phyloP scores from a whole-genome alignment of 2,329 filamentous ascomycete genomes.

The Thelonectria olida region DNA sequence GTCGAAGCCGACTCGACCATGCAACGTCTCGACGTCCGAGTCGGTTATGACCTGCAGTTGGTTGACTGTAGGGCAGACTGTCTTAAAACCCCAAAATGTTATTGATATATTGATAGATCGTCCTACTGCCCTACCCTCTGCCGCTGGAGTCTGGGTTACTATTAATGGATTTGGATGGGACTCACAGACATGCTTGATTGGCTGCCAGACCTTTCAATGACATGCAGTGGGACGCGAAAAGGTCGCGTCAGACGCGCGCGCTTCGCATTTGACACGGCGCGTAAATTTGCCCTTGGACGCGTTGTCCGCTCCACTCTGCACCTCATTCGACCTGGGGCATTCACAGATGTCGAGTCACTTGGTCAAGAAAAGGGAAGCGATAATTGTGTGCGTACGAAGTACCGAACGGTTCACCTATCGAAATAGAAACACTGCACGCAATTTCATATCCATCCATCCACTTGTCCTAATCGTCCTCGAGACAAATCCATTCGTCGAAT shows the following conservation, averaged over 20 bases:
- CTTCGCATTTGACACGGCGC: conserved; percentile 26
- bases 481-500: conserved; percentile 23
- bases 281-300: conserved; percentile 39
- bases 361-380: conserved; percentile 18
- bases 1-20: no score
- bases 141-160: no score
- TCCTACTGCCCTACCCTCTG: no score
- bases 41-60: no score
- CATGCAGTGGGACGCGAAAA: conserved; percentile 33
- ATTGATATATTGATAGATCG: no score
- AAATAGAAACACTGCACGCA: conserved; percentile 7
- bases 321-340: background rate
- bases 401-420: conserved; percentile 2
- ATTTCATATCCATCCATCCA: conserved; percentile 26
- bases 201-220: conserved; percentile 22
- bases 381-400: conserved; percentile 5
- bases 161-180: no score
- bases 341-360: background rate
- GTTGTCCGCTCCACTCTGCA: conserved; percentile 11
- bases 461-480: conserved; percentile 27
- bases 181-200: conserved; percentile 27
- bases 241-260: conserved; percentile 31
- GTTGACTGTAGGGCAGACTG: no score
- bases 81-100: no score
- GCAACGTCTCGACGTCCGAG: no score